Percentiles rank a stretch among this genome's conserved stretches.
These are phyloP conservation scores for Malbranchea cinnamomea DNA, from an alignment of 2,329 filamentous ascomycete species.

Conservation along the genomic window DNA sequence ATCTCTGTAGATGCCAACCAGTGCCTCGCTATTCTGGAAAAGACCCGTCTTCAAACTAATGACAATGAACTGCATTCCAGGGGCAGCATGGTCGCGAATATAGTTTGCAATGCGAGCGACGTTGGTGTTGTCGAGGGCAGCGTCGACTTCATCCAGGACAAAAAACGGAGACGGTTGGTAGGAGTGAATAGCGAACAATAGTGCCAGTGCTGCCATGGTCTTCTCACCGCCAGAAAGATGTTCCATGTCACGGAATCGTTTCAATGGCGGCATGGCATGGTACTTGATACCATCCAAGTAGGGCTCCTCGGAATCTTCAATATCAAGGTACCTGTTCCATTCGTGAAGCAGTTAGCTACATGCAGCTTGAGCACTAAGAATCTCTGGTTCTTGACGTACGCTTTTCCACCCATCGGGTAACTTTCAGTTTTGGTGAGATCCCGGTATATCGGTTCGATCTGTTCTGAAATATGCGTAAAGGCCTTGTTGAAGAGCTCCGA, in stretches of 20 bases:
- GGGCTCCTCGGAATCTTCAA: conserved; percentile 90
- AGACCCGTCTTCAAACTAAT: conserved; percentile 91
- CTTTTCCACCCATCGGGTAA: conserved; percentile 82
- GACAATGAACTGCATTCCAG: conserved; percentile 98
- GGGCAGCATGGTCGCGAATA: conserved; percentile 81
- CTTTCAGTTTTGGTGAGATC: conserved; percentile 79
- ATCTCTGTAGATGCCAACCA: conserved; percentile 91
- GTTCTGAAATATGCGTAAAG: conserved; percentile 85
- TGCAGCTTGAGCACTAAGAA: conserved; percentile 5
- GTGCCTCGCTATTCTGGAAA: conserved; percentile 89
- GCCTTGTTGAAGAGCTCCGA: conserved; percentile 91
- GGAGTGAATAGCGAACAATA: conserved; percentile 91
- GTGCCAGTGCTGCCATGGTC: conserved; percentile 93
- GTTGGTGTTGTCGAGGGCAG: conserved; percentile 94
- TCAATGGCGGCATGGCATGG: conserved; percentile 95
- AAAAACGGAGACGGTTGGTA: conserved; percentile 96
- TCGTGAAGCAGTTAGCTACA: neutral
- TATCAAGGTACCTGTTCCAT: conserved; percentile 58
- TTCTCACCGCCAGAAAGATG: conserved; percentile 95
- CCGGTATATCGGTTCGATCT: conserved; percentile 87
- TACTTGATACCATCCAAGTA: conserved; percentile 96
- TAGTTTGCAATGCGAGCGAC: conserved; percentile 94
- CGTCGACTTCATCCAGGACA: conserved; percentile 94
- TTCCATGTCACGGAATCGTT: conserved; percentile 98
- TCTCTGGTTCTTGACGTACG: conserved; percentile 26